Percentiles rank a stretch among this genome's conserved stretches.
These are phyloP conservation scores for Hawksworthiomyces lignivorus DNA, from an alignment of 2,329 filamentous ascomycete genomes.

Conservation along the genomic window DNA sequence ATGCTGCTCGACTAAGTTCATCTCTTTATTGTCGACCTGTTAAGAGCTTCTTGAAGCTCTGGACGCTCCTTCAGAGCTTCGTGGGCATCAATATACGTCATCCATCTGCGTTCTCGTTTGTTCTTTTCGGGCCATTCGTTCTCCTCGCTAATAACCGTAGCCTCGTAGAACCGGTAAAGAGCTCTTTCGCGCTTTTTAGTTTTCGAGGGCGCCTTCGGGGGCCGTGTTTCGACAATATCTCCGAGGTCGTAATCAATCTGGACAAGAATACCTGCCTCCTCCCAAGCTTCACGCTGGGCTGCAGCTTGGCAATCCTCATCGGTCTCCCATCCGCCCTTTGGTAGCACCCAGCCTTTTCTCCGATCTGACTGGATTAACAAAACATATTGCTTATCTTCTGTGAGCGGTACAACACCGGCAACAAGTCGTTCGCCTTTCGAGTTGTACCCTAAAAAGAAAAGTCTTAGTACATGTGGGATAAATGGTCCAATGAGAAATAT, in stretches of 20 bases:
- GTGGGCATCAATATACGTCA: constrained; percentile 74
- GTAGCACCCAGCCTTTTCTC: constrained; percentile 89
- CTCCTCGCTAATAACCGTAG: constrained; percentile 78
- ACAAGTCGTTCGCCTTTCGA: constrained; percentile 88
- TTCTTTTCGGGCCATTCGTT: constrained; percentile 87
- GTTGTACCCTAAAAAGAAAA: constrained; percentile 67
- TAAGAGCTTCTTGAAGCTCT: constrained; percentile 81
- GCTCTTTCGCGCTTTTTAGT: constrained; percentile 55
- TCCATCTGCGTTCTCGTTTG: constrained; percentile 87
- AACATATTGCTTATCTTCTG: constrained; percentile 76
- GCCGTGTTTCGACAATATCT: constrained; percentile 73
- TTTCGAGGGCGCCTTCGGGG: constrained; percentile 53
- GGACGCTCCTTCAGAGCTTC: constrained; percentile 69
- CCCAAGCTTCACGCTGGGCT: constrained; percentile 89
- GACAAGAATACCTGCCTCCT: constrained; percentile 89
- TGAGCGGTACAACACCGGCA: constrained; percentile 87
- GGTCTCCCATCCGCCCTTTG: constrained; percentile 95
- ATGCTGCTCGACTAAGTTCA: too few relatives aligned
- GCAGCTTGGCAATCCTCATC: constrained; percentile 85
- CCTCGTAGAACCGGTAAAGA: constrained; percentile 77
- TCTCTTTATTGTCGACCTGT: constrained; percentile 62
- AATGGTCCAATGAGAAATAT: constrained; percentile 14
- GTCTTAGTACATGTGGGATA: too few relatives aligned
- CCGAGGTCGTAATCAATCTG: constrained; percentile 80
- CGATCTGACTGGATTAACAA: constrained; percentile 89